A percentile compares a stretch with the other conserved stretches of the same genome.
phyloP scores from a whole-genome alignment of 2,329 filamentous ascomycete genomes.

The Colletotrichum filicis region DNA sequence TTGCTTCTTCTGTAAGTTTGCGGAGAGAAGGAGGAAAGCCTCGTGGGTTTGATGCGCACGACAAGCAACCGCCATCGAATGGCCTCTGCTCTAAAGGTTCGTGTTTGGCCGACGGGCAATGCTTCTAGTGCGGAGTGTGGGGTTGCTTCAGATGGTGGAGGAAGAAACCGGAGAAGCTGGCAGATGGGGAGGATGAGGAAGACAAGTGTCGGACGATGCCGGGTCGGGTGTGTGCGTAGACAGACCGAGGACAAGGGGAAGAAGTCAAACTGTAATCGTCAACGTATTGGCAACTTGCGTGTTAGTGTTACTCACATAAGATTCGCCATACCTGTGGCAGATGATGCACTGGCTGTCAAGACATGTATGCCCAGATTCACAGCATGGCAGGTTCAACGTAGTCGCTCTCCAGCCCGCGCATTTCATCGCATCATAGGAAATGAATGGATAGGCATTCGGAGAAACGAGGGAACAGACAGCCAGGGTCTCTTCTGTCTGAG shows the following conservation, averaged over 20 bases:
- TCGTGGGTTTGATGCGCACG: slow-evolving; percentile 23
- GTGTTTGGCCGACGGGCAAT: slow-evolving; percentile 13
- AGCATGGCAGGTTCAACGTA: slow-evolving; percentile 24
- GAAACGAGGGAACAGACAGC: not conserved
- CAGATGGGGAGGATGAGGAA: slow-evolving; percentile 2
- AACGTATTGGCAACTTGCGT: not conserved
- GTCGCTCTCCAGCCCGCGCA: slow-evolving; percentile 1
- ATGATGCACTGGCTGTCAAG: slow-evolving; percentile 9
- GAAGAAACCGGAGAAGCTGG: slow-evolving; percentile 17
- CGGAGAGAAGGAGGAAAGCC: slow-evolving; percentile 3
- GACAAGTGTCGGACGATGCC: slow-evolving; percentile 14
- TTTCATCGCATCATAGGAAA: slow-evolving; percentile 1
- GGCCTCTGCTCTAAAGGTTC: slow-evolving; percentile 18
- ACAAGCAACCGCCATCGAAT: slow-evolving; percentile 8
- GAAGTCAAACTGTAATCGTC: not conserved
- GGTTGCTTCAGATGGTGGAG: slow-evolving; percentile 31
- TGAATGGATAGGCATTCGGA: not conserved
- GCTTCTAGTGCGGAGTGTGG: slow-evolving; percentile 2
- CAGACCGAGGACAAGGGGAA: not conserved
- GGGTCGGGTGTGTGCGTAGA: slow-evolving; percentile 24
- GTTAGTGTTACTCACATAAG: not conserved
- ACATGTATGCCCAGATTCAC: slow-evolving; percentile 1
- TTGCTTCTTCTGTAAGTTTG: not conserved
- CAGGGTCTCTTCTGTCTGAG: not conserved
- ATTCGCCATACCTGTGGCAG: slow-evolving; percentile 17